A percentile compares a stretch with the other conserved stretches of the same genome.
Conservation (phyloP, 805 yeast genomes). For the Candida endomychidarum region DNA sequence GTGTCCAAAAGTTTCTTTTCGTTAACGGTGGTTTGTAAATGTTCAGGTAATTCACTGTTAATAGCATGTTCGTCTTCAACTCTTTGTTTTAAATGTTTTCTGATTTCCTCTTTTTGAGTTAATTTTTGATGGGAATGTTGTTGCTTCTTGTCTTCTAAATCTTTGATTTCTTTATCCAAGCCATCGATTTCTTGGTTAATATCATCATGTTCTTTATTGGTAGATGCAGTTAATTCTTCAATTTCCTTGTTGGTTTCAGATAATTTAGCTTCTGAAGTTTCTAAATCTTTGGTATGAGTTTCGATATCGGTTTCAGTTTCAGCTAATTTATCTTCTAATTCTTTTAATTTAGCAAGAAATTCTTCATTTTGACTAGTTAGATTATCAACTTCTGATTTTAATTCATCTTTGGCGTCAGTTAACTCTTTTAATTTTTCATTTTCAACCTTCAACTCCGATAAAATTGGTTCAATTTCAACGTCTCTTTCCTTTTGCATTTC, state of each 20-base stretch:
- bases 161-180: constrained; percentile 44
- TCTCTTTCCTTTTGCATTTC: constrained; percentile 54
- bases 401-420: constrained; percentile 48
- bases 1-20: constrained; percentile 39
- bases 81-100: constrained; percentile 27
- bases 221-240: constrained; percentile 29
- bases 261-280: constrained; percentile 34
- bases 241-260: constrained; percentile 40
- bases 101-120: constrained; percentile 34
- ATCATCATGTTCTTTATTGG: constrained; percentile 25
- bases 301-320: constrained; percentile 40
- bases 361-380: constrained; percentile 48
- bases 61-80: constrained; percentile 50
- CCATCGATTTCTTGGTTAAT: constrained; percentile 30
- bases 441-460: constrained; percentile 53
- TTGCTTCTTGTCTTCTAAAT: constrained; percentile 34
- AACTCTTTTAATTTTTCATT: constrained; percentile 49
- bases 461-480: constrained; percentile 52
- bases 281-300: constrained; percentile 31
- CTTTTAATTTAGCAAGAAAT: constrained; percentile 43
- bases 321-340: constrained; percentile 44
- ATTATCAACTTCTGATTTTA: constrained; percentile 42
- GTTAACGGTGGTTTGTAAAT: constrained; percentile 39
- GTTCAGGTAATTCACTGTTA: constrained; percentile 53
- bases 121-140: constrained; percentile 36